Evolutionary conservation across 2,329 filamentous ascomycete genomes (phyloP).

Genomic region (Lecanicillium sp.): DNA sequence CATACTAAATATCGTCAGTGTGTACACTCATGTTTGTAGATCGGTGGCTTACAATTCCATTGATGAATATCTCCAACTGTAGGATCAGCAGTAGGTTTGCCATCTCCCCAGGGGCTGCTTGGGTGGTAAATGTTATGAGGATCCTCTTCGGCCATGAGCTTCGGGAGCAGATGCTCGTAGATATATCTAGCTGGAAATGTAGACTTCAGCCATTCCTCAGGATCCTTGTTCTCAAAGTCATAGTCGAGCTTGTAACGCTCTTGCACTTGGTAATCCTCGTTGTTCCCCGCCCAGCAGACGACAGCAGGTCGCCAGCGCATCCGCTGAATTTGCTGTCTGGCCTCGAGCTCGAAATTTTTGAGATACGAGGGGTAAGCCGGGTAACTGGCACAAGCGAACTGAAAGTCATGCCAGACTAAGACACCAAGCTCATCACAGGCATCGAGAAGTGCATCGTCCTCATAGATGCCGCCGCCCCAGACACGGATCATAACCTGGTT

Average conservation of each 20-base stretch:
- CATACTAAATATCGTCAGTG: conserved; percentile 43
- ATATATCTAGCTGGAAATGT: conserved; percentile 71
- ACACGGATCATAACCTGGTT: conserved; percentile 72
- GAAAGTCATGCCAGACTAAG: conserved; percentile 74
- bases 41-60: conserved; percentile 42
- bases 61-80: conserved; percentile 76
- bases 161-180: conserved; percentile 68
- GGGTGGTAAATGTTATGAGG: conserved; percentile 65
- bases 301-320: conserved; percentile 56
- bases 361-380: conserved; percentile 58
- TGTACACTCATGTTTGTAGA: background rate
- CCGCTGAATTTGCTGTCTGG: conserved; percentile 53
- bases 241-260: conserved; percentile 64
- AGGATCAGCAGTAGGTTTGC: conserved; percentile 51
- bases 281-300: conserved; percentile 73
- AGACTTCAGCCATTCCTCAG: conserved; percentile 66
- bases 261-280: conserved; percentile 73
- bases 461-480: conserved; percentile 69
- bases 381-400: conserved; percentile 68
- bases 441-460: conserved; percentile 62
- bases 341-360: conserved; percentile 54
- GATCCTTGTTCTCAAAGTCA: conserved; percentile 64
- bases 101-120: conserved; percentile 65
- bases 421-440: conserved; percentile 67
- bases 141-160: conserved; percentile 54